Percentiles rank a stretch among this genome's conserved stretches.
Evolutionary conservation across 2,329 filamentous ascomycete genomes (phyloP).

Genomic region (Xylaria sp.): DNA sequence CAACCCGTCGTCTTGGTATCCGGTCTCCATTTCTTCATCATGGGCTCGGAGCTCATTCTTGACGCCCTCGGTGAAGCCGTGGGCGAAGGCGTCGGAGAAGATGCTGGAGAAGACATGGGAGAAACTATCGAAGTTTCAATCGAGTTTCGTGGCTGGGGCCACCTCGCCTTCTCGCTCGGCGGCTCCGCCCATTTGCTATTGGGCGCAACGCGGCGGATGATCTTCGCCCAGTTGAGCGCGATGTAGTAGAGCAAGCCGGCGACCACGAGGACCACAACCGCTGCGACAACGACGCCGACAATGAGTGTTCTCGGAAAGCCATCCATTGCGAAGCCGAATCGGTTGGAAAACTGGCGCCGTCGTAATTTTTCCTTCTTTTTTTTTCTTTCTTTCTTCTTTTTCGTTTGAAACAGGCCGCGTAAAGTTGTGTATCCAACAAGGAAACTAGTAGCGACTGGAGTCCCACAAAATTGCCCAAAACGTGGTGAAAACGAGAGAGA

Average conservation of each 20-base stretch:
- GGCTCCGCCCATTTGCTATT: slow-evolving; percentile 12
- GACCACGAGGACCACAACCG: slow-evolving; percentile 11
- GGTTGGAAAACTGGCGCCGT: slow-evolving; percentile 1
- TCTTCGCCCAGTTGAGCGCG: slow-evolving; percentile 23
- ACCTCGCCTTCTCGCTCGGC: slow-evolving; percentile 20
- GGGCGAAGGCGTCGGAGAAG: too few species aligned
- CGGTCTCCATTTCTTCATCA: slow-evolving; percentile 5
- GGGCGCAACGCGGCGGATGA: slow-evolving; percentile 10
- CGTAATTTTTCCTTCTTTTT: neutral
- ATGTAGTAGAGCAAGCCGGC: slow-evolving; percentile 15
- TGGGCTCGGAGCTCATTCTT: slow-evolving; percentile 15
- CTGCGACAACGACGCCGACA: slow-evolving; percentile 20
- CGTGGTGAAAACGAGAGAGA: too few species aligned
- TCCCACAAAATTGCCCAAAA: neutral
- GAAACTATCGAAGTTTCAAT: slow-evolving; percentile 14
- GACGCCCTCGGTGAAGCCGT: slow-evolving; percentile 21
- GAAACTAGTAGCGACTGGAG: neutral
- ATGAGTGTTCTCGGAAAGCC: slow-evolving; percentile 22
- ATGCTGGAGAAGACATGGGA: neutral
- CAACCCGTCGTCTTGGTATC: neutral
- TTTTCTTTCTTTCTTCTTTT: too few species aligned
- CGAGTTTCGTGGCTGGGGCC: slow-evolving; percentile 21
- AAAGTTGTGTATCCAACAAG: neutral
- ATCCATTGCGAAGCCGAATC: slow-evolving; percentile 12
- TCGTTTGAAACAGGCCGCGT: neutral